These are phyloP conservation scores for Coniochaeta sp. DNA, from an alignment of 2,329 filamentous ascomycete species.

Conservation along the genomic window DNA sequence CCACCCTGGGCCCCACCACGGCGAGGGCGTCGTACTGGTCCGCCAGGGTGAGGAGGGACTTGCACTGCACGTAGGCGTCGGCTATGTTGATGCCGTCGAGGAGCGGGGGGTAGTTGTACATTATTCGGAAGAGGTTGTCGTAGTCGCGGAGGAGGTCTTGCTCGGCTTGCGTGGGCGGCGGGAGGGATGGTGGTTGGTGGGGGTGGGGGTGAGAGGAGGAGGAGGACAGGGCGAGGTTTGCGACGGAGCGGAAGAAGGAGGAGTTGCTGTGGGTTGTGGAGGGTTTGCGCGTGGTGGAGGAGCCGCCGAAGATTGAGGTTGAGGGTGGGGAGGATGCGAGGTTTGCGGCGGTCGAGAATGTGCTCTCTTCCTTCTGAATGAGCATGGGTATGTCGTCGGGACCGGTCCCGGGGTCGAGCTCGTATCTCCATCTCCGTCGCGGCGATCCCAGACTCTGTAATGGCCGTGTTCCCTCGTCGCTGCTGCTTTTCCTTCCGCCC, in stretches of 20 bases:
- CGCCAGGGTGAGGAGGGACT: slow-evolving; percentile 78
- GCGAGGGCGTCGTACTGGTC: slow-evolving; percentile 89
- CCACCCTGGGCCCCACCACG: slow-evolving; percentile 82
- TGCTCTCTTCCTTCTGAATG: slow-evolving; percentile 62
- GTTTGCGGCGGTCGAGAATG: slow-evolving; percentile 5
- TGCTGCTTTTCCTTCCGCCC: slow-evolving; percentile 27
- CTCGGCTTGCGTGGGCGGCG: slow-evolving; percentile 50
- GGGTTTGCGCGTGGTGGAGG: slow-evolving; percentile 50
- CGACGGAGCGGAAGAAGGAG: slow-evolving; percentile 80
- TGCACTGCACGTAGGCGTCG: slow-evolving; percentile 89
- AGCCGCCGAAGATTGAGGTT: slow-evolving; percentile 52
- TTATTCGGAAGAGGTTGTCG: slow-evolving; percentile 90
- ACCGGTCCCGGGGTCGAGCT: slow-evolving; percentile 69
- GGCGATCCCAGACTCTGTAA: slow-evolving; percentile 28
- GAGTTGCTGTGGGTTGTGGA: slow-evolving; percentile 27
- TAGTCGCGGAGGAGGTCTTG: slow-evolving; percentile 83
- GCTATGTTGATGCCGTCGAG: slow-evolving; percentile 86
- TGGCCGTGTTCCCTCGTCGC: slow-evolving; percentile 26
- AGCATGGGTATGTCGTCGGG: slow-evolving; percentile 80
- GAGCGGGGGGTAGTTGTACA: slow-evolving; percentile 84
- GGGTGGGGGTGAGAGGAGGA: too few species aligned
- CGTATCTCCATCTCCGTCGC: slow-evolving; percentile 74
- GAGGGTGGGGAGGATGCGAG: slow-evolving; percentile 15
- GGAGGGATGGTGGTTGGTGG: slow-evolving; percentile 17
- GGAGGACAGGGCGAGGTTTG: slow-evolving; percentile 61